Base-by-base conservation (phyloP, 495 filamentous ascomycete species). In the Podospora bellae-mahoneyi region DNA sequence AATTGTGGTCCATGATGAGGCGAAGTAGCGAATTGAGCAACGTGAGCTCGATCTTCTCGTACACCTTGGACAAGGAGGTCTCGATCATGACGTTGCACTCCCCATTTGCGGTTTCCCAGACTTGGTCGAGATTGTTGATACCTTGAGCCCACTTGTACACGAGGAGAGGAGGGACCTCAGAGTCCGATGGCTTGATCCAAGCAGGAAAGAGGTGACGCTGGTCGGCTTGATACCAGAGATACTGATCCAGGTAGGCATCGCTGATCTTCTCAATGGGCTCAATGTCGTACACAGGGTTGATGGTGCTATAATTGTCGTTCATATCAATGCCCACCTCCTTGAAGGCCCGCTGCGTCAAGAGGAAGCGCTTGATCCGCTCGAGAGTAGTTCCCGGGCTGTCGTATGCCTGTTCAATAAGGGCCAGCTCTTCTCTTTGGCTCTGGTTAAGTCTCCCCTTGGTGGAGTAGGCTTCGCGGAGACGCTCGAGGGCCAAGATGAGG, bases 231-330 rank as follows among this genome's bases (percentile, higher is more conserved):
- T 98, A 99, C 96, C 96, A 98, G 26, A 99, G 87, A 75, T 99
- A 99, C 74, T 97, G 95, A 75, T 99, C 96, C 56, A 99, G 87
- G 72, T 99, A 99, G 4, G 96, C 96, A 83, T 99, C 96, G 59
- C 95, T 99, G 72, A 99, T 99, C 84, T 99, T 99, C 81, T 99
- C 96, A 62, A 99, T 97, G 2, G 96, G 96, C 78, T 99, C 96
- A 72, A 99, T 94, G 74, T 99, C 96, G 73, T 98, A 99, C 30
- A 99, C 96, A 4, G 96, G 96, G 73, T 98, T 99, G 83, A 98
- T 99, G 39, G 91, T 92, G 81, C 90, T 97, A 78, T 99, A 99
- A 73, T 99, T 99, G 81, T 99, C 96, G 77, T 99, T 99, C 96
- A 99, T 99, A 74, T 99, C 96, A 66, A 99, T 98, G 59, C 95